Base-by-base conservation (phyloP, 23 red algal species). In the Cyanidium caldarium region DNA sequence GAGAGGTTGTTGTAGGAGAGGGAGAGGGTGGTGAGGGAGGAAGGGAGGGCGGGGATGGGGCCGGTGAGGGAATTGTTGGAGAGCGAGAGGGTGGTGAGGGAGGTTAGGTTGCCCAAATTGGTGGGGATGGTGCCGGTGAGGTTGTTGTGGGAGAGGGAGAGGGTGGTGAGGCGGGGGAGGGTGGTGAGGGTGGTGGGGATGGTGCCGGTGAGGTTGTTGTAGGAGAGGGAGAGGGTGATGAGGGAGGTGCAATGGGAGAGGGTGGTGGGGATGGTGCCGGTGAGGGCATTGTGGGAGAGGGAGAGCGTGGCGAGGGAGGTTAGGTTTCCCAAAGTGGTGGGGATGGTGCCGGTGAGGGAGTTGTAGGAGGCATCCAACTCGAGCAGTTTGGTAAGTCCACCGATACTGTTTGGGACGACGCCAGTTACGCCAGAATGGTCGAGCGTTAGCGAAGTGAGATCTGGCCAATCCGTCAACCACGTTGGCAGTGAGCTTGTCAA, bases 181-280 rank as follows among this genome's bases (percentile, higher is more conserved):
- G 19, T 5, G 46, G 5, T 33, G 58, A 75, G 17, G 26, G 7
- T 66, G 34, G 5, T 5, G 5, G 40, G 34, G 10, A 68, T 7
- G 10, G 13, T 75, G 44, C 34, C 37, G 5, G 40, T 31, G 58
- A 75, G 23, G 34, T 38, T 58, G 70, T 66, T 75, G 70, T 40
- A 15, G 46, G 20, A 29, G 45, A 61, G 51, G 23, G 21, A 15
- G 10, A 75, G 29, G 46, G 26, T 25, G 45, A 66, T 67, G 10
- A 75, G 17, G 26, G 7, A 21, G 14, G 10, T 68, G 70, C 36
- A 38, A 28, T 39, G 17, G 44, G 12, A 5, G 7, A 58, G 17
- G 10, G 70, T 29, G 45, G 7, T 66, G 13, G 58, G 44, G 10
- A 66, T 58, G 44, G 19, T 7, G 12, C 51, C 51, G 21, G 51